phyloP scores from a whole-genome alignment of 345 rosid genomes.

The Microcos paniculata region DNA sequence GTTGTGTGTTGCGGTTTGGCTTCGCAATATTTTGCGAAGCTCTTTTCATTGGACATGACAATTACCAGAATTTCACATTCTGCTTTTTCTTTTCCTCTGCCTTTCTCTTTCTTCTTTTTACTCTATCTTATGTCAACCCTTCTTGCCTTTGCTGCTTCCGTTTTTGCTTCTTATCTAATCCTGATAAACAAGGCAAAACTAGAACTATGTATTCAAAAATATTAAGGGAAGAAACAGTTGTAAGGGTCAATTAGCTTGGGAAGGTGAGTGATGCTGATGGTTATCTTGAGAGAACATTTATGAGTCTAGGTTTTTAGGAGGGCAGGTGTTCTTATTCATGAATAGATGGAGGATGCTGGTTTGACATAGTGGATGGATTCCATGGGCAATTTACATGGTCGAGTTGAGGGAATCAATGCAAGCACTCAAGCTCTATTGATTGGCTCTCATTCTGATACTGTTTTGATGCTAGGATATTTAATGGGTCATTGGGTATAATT shows the following conservation, averaged over 20 bases:
- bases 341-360: constrained; percentile 98
- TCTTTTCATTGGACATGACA: constrained; percentile 30
- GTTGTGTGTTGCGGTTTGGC: constrained; percentile 29
- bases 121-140: neutral
- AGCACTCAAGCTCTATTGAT: constrained; percentile 64
- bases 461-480: constrained; percentile 95
- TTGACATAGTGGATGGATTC: constrained; percentile 90
- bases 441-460: constrained; percentile 97
- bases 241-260: constrained; percentile 77
- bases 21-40: neutral
- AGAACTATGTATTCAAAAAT: constrained; percentile 43
- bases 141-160: neutral
- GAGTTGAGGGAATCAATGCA: constrained; percentile 63
- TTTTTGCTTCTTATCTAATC: neutral
- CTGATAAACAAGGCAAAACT: constrained; percentile 29
- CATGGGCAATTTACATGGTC: constrained; percentile 94
- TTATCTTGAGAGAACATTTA: constrained; percentile 87
- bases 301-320: constrained; percentile 84
- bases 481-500: constrained; percentile 88
- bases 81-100: neutral
- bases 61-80: constrained; percentile 11
- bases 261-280: constrained; percentile 84
- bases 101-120: neutral
- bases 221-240: constrained; percentile 70
- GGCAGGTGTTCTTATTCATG: constrained; percentile 50